Percentiles rank a stretch among this genome's conserved stretches.
phyloP scores from a whole-genome alignment of 768 basidiomycete species.

The Candolleomyces efflorescens region DNA sequence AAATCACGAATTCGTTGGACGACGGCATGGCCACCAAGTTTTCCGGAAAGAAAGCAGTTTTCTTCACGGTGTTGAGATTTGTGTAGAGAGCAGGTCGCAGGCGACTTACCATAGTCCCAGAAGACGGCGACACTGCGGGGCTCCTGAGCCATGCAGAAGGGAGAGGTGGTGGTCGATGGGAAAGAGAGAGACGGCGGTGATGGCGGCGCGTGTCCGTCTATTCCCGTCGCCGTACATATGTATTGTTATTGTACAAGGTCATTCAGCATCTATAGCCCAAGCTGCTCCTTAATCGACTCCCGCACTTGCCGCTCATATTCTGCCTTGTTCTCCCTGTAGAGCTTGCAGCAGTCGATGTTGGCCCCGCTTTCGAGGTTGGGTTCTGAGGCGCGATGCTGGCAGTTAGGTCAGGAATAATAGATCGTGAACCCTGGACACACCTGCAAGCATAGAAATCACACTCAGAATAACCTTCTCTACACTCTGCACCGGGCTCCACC shows the following conservation, averaged over 20 bases:
- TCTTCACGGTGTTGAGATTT: constrained; percentile 15
- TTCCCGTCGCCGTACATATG: not conserved
- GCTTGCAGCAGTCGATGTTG: constrained; percentile 95
- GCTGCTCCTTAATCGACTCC: constrained; percentile 77
- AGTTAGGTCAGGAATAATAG: not conserved
- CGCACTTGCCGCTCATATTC: constrained; percentile 90
- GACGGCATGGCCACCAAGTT: constrained; percentile 19
- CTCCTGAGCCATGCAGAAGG: too few relatives aligned
- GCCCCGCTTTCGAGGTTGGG: constrained; percentile 98
- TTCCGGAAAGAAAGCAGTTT: constrained; percentile 25
- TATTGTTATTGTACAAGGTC: not conserved
- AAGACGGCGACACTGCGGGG: constrained; percentile 17
- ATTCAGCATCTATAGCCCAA: constrained; percentile 58
- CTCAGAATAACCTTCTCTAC: constrained; percentile 96
- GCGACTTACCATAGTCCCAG: constrained; percentile 23
- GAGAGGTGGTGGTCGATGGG: too few relatives aligned
- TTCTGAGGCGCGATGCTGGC: constrained; percentile 40
- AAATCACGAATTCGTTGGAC: constrained; percentile 23
- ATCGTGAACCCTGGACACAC: constrained; percentile 35
- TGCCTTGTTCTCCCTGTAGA: constrained; percentile 83
- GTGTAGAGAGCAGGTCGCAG: not conserved
- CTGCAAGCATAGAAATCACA: constrained; percentile 96
- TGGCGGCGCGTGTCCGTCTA: not conserved
- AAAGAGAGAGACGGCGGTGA: too few relatives aligned
- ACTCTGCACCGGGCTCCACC: constrained; percentile 99